Evolutionary conservation across 1,284 basidiomycete genomes (phyloP).

Genomic region (Takashimella tepidaria): DNA sequence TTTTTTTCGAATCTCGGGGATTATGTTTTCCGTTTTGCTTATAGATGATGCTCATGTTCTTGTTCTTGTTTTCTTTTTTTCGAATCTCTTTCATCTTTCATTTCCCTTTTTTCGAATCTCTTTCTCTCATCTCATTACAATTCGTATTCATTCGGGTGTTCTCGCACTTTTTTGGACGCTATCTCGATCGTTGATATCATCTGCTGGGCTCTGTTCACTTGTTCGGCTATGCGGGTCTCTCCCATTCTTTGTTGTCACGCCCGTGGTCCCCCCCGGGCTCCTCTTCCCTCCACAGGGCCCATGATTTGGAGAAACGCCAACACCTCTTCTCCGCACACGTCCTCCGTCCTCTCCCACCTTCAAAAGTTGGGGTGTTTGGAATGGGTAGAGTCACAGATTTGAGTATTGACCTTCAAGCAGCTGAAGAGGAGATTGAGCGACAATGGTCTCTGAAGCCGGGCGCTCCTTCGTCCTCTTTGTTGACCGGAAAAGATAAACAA

Average conservation of each 20-base stretch:
- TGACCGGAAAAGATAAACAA: not conserved
- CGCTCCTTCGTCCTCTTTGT: too few relatives aligned
- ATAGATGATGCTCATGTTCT: too few relatives aligned
- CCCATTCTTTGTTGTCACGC: not conserved
- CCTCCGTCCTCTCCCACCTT: constrained; percentile 39
- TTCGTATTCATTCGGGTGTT: too few relatives aligned
- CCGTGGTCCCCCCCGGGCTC: not conserved
- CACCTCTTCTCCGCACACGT: constrained; percentile 55
- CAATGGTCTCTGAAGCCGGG: constrained; percentile 9
- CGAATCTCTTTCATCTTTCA: too few relatives aligned
- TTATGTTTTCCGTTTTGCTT: not conserved
- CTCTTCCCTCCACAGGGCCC: constrained; percentile 30
- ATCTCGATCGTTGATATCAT: too few relatives aligned
- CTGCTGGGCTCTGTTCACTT: too few relatives aligned
- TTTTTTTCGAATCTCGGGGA: not conserved
- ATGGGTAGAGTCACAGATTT: constrained; percentile 32
- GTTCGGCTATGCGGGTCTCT: not conserved
- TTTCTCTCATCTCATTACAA: too few relatives aligned
- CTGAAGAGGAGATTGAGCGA: constrained; percentile 19
- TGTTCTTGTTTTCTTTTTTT: too few relatives aligned
- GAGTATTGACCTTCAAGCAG: constrained; percentile 32
- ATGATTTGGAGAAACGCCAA: constrained; percentile 68
- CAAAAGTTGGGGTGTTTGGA: constrained; percentile 37
- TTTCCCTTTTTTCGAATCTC: too few relatives aligned
- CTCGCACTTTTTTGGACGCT: too few relatives aligned